Conservation (phyloP, 2,329 filamentous ascomycete genomes). For the Zasmidium citrigriseum region DNA sequence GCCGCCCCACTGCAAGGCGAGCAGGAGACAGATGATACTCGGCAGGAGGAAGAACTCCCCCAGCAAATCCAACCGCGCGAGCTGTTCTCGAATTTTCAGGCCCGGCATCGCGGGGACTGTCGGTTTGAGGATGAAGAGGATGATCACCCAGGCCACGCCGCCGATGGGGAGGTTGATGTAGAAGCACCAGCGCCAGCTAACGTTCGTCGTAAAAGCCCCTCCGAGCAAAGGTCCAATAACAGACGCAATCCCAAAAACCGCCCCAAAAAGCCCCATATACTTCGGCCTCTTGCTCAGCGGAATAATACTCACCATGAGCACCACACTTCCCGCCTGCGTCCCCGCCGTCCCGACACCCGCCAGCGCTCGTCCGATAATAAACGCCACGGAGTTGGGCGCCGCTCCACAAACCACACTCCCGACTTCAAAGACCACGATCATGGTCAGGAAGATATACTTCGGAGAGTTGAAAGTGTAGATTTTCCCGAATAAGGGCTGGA, state of each 20-base stretch:
- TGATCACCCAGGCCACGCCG: slow-evolving; percentile 38
- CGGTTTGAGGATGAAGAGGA: slow-evolving; percentile 43
- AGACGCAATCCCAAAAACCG: slow-evolving; percentile 39
- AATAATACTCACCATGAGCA: slow-evolving; percentile 48
- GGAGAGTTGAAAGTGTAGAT: slow-evolving; percentile 47
- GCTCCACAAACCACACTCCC: slow-evolving; percentile 58
- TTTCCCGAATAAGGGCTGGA: slow-evolving; percentile 50
- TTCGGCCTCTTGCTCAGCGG: slow-evolving; percentile 43
- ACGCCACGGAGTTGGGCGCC: slow-evolving; percentile 36
- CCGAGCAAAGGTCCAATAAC: slow-evolving; percentile 48
- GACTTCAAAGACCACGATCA: slow-evolving; percentile 53
- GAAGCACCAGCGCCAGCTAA: slow-evolving; percentile 39
- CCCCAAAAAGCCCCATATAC: slow-evolving; percentile 40
- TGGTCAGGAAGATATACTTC: slow-evolving; percentile 39
- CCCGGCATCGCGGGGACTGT: slow-evolving; percentile 19
- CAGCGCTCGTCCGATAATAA: slow-evolving; percentile 46
- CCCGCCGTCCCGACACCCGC: slow-evolving; percentile 44
- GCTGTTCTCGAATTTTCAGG: slow-evolving; percentile 38
- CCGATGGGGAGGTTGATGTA: slow-evolving; percentile 48
- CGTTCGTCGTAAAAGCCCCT: slow-evolving; percentile 44
- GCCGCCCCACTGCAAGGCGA: slow-evolving; percentile 53
- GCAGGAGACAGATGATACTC: slow-evolving; percentile 45
- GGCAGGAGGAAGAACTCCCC: slow-evolving; percentile 45
- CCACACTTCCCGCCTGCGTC: slow-evolving; percentile 33
- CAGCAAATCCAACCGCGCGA: slow-evolving; percentile 46